Percentiles rank a stretch among this genome's conserved stretches.
These are phyloP conservation scores for Grigorovia humatica DNA, from an alignment of 805 yeast genomes.

Conservation along the genomic window DNA sequence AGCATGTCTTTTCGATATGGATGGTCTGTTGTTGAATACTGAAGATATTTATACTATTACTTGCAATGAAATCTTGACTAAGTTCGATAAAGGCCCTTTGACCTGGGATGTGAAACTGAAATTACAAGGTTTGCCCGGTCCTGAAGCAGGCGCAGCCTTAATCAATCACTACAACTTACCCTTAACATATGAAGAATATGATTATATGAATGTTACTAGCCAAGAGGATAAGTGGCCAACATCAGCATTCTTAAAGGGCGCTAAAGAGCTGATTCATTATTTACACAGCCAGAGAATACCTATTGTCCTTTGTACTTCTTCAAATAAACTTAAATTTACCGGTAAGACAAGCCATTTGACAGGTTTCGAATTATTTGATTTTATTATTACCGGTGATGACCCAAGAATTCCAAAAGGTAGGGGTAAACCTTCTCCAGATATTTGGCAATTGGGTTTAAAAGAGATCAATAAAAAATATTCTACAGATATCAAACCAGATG, in stretches of 20 bases:
- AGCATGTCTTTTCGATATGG: conserved; percentile 62
- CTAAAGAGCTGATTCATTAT: conserved; percentile 50
- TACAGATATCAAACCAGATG: conserved; percentile 49
- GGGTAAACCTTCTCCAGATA: conserved; percentile 92
- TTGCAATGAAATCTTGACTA: conserved; percentile 52
- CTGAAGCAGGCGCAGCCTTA: conserved; percentile 53
- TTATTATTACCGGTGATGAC: conserved; percentile 84
- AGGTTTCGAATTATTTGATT: conserved; percentile 57
- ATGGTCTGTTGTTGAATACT: conserved; percentile 84
- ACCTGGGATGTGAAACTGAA: conserved; percentile 86
- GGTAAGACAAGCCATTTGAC: conserved; percentile 63
- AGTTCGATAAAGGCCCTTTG: conserved; percentile 65
- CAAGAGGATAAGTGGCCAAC: conserved; percentile 52
- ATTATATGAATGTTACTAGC: conserved; percentile 38
- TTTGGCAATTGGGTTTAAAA: conserved; percentile 74
- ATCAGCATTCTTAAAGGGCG: conserved; percentile 74
- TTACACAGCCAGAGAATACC: conserved; percentile 51
- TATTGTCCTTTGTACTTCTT: conserved; percentile 85
- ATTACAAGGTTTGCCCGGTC: conserved; percentile 87
- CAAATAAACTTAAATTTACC: conserved; percentile 48
- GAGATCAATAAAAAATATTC: conserved; percentile 50
- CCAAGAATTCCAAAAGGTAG: conserved; percentile 68
- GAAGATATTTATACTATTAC: conserved; percentile 86
- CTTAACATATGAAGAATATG: conserved; percentile 54
- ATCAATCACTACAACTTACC: conserved; percentile 62